These are phyloP conservation scores for Amphichorda felina DNA, from an alignment of 2,329 filamentous ascomycete species.

Conservation along the genomic window DNA sequence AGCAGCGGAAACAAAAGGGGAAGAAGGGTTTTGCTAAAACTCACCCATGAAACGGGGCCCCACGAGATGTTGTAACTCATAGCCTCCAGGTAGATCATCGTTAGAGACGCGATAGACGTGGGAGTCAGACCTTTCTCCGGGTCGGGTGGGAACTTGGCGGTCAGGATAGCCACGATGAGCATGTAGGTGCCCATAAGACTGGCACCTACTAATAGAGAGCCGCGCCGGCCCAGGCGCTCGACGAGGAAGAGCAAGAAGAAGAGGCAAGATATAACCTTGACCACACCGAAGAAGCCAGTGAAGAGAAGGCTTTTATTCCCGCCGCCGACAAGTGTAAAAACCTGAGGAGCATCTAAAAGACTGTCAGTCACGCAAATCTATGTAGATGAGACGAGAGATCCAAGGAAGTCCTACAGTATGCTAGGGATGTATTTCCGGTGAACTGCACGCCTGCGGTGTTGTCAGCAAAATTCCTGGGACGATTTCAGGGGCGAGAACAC, in stretches of 20 bases:
- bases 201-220: slow-evolving; percentile 32
- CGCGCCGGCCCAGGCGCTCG: slow-evolving; percentile 33
- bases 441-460: slow-evolving; percentile 33
- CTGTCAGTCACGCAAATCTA: slow-evolving; percentile 2
- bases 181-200: slow-evolving; percentile 38
- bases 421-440: slow-evolving; percentile 36
- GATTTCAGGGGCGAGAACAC: too few species aligned
- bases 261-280: slow-evolving; percentile 34
- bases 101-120: slow-evolving; percentile 32
- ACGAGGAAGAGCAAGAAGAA: slow-evolving; percentile 35
- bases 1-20: too few species aligned
- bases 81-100: slow-evolving; percentile 39
- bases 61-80: slow-evolving; percentile 36
- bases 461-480: too few species aligned
- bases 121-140: slow-evolving; percentile 16
- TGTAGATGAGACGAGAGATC: too few species aligned
- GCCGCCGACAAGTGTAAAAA: slow-evolving; percentile 36
- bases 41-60: slow-evolving; percentile 41
- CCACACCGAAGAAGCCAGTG: slow-evolving; percentile 39
- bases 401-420: slow-evolving; percentile 29
- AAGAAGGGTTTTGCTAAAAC: too few species aligned
- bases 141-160: slow-evolving; percentile 28
- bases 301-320: slow-evolving; percentile 32
- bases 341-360: slow-evolving; percentile 30
- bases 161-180: slow-evolving; percentile 35